phyloP scores from a whole-genome alignment of 2,329 filamentous ascomycete species.

The Monosporascus sp. region DNA sequence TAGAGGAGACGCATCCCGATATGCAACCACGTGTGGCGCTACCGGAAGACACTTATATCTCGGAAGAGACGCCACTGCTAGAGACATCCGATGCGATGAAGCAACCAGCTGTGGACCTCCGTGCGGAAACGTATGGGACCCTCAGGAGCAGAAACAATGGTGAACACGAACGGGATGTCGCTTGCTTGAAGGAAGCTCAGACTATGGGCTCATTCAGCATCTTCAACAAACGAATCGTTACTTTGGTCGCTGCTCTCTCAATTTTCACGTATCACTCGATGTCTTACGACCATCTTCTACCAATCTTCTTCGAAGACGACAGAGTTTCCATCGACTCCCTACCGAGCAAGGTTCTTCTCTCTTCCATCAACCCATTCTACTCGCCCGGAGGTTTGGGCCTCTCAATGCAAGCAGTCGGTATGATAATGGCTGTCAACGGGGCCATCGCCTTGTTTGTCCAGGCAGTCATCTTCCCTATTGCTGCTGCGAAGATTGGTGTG shows the following conservation, averaged over 20 bases:
- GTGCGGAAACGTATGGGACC: constrained; percentile 75
- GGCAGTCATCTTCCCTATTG: constrained; percentile 55
- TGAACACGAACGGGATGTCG: constrained; percentile 39
- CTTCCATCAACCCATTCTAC: constrained; percentile 42
- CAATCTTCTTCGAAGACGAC: constrained; percentile 86
- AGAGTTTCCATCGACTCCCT: constrained; percentile 39
- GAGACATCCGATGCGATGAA: constrained; percentile 70
- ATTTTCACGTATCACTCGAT: constrained; percentile 95
- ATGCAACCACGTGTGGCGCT: constrained; percentile 54
- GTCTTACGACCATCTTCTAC: constrained; percentile 87
- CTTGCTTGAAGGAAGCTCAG: constrained; percentile 24
- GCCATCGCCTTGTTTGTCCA: constrained; percentile 55
- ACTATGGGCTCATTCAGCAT: constrained; percentile 34
- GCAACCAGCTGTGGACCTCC: constrained; percentile 66
- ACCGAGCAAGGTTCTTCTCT: constrained; percentile 19
- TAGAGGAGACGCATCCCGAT: constrained; percentile 86
- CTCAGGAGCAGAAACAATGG: constrained; percentile 44
- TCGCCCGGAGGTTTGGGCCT: constrained; percentile 59
- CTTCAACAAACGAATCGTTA: constrained; percentile 59
- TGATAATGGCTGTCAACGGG: constrained; percentile 56
- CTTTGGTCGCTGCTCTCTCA: constrained; percentile 74
- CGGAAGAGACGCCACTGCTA: constrained; percentile 69
- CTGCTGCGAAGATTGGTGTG: constrained; percentile 53
- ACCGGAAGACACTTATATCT: constrained; percentile 45
- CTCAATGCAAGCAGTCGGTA: constrained; percentile 56